These are phyloP conservation scores for Epichloe sp. DNA, from an alignment of 2,329 filamentous ascomycete genomes.

Conservation along the genomic window DNA sequence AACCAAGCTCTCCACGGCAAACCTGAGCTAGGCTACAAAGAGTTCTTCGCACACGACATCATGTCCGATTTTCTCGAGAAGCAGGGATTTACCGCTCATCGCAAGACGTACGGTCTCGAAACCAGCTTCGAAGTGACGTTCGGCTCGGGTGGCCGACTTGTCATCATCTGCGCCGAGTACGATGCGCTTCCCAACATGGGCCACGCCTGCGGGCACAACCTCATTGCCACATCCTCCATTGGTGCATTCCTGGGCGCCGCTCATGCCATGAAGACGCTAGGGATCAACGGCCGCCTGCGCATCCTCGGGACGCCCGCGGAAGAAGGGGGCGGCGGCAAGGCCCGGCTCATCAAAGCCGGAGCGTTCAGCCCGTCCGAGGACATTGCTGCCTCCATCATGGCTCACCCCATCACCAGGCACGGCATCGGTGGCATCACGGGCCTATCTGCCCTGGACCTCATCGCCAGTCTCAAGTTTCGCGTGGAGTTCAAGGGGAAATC, in stretches of 20 bases:
- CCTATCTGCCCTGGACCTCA: conserved; percentile 1
- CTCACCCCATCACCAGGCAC: conserved; percentile 10
- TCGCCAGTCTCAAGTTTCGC: conserved; percentile 4
- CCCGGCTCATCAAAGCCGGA: conserved; percentile 10
- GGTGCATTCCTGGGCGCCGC: conserved; percentile 25
- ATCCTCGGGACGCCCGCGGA: conserved; percentile 30
- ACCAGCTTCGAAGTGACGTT: conserved; percentile 19
- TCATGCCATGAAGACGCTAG: conserved; percentile 17
- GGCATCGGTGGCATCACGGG: not conserved
- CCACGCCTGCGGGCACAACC: conserved; percentile 33
- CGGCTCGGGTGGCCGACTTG: conserved; percentile 17
- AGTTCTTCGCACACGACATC: conserved; percentile 16
- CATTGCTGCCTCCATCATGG: conserved; percentile 16
- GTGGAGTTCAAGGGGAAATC: conserved; percentile 22
- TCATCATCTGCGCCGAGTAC: conserved; percentile 27
- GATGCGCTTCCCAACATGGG: conserved; percentile 32
- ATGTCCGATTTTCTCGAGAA: conserved; percentile 10
- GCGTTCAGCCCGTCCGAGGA: conserved; percentile 10
- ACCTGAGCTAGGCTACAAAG: conserved; percentile 17
- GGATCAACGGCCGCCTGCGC: conserved; percentile 20
- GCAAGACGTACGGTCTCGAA: conserved; percentile 18
- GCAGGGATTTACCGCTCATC: conserved; percentile 15
- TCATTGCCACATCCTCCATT: conserved; percentile 27
- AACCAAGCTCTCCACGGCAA: conserved; percentile 10
- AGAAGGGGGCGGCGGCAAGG: conserved; percentile 29